phyloP scores from a whole-genome alignment of 805 yeast genomes.

The Maudiozyma barnettii region DNA sequence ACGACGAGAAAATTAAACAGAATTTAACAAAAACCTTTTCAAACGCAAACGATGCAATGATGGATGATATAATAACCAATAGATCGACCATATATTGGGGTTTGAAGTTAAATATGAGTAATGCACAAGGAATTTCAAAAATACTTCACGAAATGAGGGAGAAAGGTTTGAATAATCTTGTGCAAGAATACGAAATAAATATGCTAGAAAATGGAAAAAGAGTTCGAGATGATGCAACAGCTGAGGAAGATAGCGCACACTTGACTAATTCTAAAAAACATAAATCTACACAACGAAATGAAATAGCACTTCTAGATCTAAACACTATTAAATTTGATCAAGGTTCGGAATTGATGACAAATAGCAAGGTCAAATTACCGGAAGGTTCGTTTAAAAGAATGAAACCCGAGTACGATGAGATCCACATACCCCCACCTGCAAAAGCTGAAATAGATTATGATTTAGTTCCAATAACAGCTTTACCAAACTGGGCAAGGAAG shows the following conservation, averaged over 20 bases:
- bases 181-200: conserved; percentile 33
- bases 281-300: background rate
- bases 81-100: conserved; percentile 47
- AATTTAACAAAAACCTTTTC: conserved; percentile 46
- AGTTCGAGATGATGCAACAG: too few relatives aligned
- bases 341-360: conserved; percentile 60
- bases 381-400: conserved; percentile 72
- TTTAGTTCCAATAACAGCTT: conserved; percentile 45
- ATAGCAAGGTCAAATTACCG: conserved; percentile 64
- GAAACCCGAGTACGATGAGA: conserved; percentile 72
- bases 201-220: background rate
- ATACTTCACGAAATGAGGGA: conserved; percentile 38
- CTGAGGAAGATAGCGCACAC: conserved; percentile 18
- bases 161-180: conserved; percentile 33
- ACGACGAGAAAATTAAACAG: conserved; percentile 41
- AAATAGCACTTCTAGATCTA: conserved; percentile 43
- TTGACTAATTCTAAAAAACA: conserved; percentile 1
- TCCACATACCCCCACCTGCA: conserved; percentile 82
- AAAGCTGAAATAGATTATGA: conserved; percentile 34
- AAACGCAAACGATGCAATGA: conserved; percentile 33
- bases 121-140: conserved; percentile 29
- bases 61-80: conserved; percentile 36
- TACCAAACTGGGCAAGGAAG: conserved; percentile 76
- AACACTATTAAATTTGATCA: conserved; percentile 58
- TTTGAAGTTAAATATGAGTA: conserved; percentile 34